Base-by-base conservation (phyloP, 257 asterid genomes). In the Penstemon newberryi region DNA sequence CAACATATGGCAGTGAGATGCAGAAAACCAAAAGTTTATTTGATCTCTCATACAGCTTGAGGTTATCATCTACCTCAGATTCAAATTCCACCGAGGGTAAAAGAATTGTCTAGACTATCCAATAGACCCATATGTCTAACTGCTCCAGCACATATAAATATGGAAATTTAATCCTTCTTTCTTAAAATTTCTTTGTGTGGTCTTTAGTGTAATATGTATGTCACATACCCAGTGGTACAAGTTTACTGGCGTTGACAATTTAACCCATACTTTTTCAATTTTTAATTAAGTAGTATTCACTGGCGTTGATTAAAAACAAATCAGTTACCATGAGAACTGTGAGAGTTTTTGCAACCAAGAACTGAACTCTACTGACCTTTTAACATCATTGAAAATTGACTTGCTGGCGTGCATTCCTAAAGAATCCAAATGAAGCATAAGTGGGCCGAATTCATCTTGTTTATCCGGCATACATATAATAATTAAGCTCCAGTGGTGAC, bases 401-500 rank as follows among this genome's bases (percentile, higher is more conserved):
- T 66, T 76, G 87, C 96, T 91, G 59, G 1, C 4, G 75, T 94
- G 99, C 73, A 84, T 62, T 76, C 88, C 82, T 43, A 94, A 75
- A 56, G 99, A 94, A 86, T 94, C 99, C 86, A 94, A 79, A 83
- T 94, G 99, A 78, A 91, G 96, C 50, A 91, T 55, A 57, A 82
- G 66, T 42, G 86, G 92, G 46, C 93, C 91, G 2, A 79, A 78
- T 69, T 78, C 85, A 70, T 83, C 93, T 74, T 89, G 92, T 79
- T 86, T 87, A 41, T 82, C 75, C 62, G 98, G 98, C 64, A 87
- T 86, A 76, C 96, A 89, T 64, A 94, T 86, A 73, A 91, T 89
- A 73, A 82, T 84, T 96, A 94, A 85, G 86, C 99, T 94, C 99
- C 99, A 94, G 78, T 94, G 99, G 39, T 12, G 78, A 64, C 99